These are phyloP conservation scores for Leishmania major DNA, from an alignment of 208 protist species.

Conservation along the genomic window DNA sequence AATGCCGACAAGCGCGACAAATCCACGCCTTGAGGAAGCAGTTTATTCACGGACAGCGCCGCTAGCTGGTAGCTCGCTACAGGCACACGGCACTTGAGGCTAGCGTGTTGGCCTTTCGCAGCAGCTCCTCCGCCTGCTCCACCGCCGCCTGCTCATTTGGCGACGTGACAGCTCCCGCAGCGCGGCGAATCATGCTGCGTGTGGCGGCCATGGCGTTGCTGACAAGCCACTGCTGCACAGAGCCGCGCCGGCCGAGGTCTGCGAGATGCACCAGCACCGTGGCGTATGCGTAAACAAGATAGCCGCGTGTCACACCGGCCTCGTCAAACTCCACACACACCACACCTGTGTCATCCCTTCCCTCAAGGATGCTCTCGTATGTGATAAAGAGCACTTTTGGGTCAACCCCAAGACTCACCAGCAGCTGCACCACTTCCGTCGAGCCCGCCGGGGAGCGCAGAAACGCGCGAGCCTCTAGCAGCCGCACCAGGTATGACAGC, in stretches of 20 bases:
- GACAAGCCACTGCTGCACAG: conserved; percentile 36
- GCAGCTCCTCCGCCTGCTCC: conserved; percentile 24
- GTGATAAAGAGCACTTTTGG: conserved; percentile 67
- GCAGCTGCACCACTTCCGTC: conserved; percentile 51
- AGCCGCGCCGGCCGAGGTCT: conserved; percentile 40
- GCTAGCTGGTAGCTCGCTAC: neutral
- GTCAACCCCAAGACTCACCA: conserved; percentile 71
- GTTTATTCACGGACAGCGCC: neutral
- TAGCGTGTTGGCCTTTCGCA: conserved; percentile 19
- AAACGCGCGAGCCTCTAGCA: conserved; percentile 68
- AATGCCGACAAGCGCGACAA: neutral
- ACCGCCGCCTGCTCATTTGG: conserved; percentile 18
- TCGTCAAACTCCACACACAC: conserved; percentile 27
- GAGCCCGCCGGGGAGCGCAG: conserved; percentile 45
- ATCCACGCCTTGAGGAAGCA: neutral
- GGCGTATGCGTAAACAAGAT: conserved; percentile 71
- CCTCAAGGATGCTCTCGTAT: conserved; percentile 60
- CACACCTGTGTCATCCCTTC: conserved; percentile 47
- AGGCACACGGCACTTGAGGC: conserved; percentile 1
- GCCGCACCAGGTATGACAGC: conserved; percentile 63
- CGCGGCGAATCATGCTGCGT: conserved; percentile 24
- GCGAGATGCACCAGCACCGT: conserved; percentile 51
- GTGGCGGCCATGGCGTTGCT: conserved; percentile 26
- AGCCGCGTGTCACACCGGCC: conserved; percentile 33
- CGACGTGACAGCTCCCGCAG: conserved; percentile 1